A percentile compares a stretch with the other conserved stretches of the same genome.
These are phyloP conservation scores for Oenanthe sinensis DNA, from an alignment of 129 eudicot genomes.

Conservation along the genomic window DNA sequence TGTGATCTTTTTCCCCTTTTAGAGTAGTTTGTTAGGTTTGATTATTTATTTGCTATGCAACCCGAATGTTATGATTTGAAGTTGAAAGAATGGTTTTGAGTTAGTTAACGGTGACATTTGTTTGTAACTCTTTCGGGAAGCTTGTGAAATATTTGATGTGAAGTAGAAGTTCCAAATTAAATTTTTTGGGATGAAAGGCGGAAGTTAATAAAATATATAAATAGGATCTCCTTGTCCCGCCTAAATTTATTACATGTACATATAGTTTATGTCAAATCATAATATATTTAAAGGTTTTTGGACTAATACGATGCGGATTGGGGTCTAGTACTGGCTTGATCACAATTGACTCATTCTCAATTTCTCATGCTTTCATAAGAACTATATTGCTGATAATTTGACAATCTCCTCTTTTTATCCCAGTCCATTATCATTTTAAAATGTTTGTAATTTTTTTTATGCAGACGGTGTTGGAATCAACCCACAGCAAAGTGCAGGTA, in stretches of 20 bases:
- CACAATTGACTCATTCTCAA: too few relatives aligned
- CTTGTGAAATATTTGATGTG: too few relatives aligned
- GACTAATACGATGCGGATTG: not conserved
- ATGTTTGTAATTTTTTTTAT: constrained; percentile 1
- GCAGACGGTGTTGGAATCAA: constrained; percentile 99
- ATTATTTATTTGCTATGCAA: too few relatives aligned
- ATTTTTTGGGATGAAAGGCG: too few relatives aligned
- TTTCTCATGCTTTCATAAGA: not conserved
- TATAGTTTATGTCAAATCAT: too few relatives aligned
- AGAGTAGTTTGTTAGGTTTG: not conserved
- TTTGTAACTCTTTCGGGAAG: too few relatives aligned
- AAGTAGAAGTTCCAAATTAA: too few relatives aligned
- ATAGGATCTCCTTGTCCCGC: too few relatives aligned
- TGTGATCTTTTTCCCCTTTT: not conserved
- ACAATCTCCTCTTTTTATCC: not conserved
- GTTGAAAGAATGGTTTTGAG: not conserved
- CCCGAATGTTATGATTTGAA: not conserved
- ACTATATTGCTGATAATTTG: not conserved
- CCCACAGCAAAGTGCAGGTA: constrained; percentile 99
- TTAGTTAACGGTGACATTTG: not conserved
- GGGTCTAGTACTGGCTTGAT: not conserved
- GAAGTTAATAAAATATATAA: too few relatives aligned
- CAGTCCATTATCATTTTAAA: not conserved
- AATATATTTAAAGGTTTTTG: not conserved
- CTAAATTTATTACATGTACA: too few relatives aligned